Evolutionary conservation across 345 rosid species (phyloP).

Genomic region (Brassica incana): DNA sequence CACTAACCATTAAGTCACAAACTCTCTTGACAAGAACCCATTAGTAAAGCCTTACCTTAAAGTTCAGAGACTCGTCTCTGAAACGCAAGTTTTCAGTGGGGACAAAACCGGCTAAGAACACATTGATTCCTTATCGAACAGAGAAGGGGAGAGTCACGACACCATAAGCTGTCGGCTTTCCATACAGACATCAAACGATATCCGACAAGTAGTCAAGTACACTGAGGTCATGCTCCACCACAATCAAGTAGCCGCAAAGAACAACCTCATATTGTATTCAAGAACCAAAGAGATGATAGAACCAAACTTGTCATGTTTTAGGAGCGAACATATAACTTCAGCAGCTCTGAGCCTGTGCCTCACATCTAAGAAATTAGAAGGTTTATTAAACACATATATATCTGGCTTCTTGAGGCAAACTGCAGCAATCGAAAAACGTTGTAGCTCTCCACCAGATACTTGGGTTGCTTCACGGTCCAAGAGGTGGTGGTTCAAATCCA

Average conservation of each 20-base stretch:
- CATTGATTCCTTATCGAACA: neutral
- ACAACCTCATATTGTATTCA: neutral
- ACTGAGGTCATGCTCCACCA: neutral
- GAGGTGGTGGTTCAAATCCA: neutral
- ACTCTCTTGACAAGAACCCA: neutral
- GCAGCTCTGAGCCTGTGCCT: neutral
- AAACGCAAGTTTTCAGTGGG: neutral
- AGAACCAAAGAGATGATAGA: neutral
- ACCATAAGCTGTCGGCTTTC: constrained; percentile 1
- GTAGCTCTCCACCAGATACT: neutral
- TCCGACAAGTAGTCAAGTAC: neutral
- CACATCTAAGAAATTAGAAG: neutral
- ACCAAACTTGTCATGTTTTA: neutral
- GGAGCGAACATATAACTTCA: neutral
- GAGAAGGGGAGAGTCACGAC: neutral
- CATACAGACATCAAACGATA: neutral
- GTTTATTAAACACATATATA: neutral
- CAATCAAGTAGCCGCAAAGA: neutral
- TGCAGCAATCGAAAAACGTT: neutral
- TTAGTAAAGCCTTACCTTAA: neutral
- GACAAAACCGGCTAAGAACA: neutral
- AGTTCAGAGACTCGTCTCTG: neutral
- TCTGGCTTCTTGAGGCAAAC: neutral
- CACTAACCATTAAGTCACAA: neutral
- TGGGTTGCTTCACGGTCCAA: neutral